Conservation (phyloP, 1,139 yeast species). For the Debaryomycetaceae sp. region DNA sequence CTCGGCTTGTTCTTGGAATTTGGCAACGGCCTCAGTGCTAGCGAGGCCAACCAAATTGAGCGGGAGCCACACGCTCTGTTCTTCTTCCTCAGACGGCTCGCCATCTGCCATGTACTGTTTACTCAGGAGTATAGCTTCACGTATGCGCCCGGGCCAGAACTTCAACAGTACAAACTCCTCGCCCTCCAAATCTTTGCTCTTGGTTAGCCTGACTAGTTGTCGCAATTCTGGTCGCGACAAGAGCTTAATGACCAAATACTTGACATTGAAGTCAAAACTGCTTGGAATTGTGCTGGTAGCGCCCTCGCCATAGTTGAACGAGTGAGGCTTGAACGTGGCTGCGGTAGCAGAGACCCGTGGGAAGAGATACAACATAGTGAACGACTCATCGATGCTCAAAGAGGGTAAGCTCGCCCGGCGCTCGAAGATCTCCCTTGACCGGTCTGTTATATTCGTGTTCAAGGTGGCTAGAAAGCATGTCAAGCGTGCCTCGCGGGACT, state of each 20-base stretch:
- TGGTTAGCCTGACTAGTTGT: constrained; percentile 5
- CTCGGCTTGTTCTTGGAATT: constrained; percentile 5
- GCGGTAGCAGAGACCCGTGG: constrained; percentile 19
- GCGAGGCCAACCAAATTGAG: constrained; percentile 11
- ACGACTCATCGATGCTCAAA: constrained; percentile 19
- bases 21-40: constrained; percentile 10
- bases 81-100: not conserved
- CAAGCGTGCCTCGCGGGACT: no score
- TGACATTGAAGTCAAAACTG: constrained; percentile 6
- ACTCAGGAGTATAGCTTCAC: constrained; percentile 1
- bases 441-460: constrained; percentile 12
- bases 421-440: constrained; percentile 23
- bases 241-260: constrained; percentile 9
- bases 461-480: no score
- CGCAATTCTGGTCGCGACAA: constrained; percentile 5
- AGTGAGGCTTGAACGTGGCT: constrained; percentile 17
- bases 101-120: not conserved
- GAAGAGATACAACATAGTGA: constrained; percentile 21
- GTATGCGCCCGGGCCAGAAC: constrained; percentile 8
- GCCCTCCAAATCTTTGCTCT: constrained; percentile 7
- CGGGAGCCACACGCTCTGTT: constrained; percentile 16
- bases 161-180: constrained; percentile 11
- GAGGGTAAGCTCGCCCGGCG: constrained; percentile 14
- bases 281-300: constrained; percentile 5
- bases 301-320: constrained; percentile 21